Conservation (phyloP, 805 yeast species). For the Blastobotrys mokoenaii region DNA sequence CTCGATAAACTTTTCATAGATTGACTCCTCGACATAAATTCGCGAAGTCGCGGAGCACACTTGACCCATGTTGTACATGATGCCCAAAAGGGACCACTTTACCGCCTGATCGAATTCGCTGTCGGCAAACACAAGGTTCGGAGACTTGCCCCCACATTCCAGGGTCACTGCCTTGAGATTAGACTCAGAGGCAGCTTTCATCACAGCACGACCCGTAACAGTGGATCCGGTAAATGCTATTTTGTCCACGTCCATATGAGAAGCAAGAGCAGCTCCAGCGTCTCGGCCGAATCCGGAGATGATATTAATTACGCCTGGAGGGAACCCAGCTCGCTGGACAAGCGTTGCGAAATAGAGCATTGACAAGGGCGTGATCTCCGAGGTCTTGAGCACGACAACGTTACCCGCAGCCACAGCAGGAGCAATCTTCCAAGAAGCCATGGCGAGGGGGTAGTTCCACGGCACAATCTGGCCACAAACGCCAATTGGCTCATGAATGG, state of each 20-base stretch:
- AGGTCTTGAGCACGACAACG: conserved; percentile 79
- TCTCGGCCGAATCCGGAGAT: conserved; percentile 80
- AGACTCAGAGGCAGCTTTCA: conserved; percentile 71
- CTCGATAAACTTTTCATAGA: conserved; percentile 68
- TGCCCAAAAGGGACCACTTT: conserved; percentile 68
- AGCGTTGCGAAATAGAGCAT: conserved; percentile 68
- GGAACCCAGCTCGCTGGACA: conserved; percentile 76
- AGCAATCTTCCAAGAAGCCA: conserved; percentile 92
- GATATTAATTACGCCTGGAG: conserved; percentile 84
- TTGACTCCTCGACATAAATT: conserved; percentile 74
- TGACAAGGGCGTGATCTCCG: conserved; percentile 87
- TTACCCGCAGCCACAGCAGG: conserved; percentile 91
- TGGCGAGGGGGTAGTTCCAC: conserved; percentile 92
- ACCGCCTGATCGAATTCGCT: conserved; percentile 73
- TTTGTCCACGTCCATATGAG: conserved; percentile 77
- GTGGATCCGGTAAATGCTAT: conserved; percentile 95
- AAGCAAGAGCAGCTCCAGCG: conserved; percentile 73
- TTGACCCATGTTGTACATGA: conserved; percentile 91
- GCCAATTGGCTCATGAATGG: conserved; percentile 85
- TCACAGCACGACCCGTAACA: conserved; percentile 75
- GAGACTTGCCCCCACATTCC: conserved; percentile 96
- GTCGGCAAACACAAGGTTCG: conserved; percentile 80
- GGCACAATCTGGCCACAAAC: conserved; percentile 95
- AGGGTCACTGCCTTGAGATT: conserved; percentile 84
- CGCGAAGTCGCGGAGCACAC: conserved; percentile 95